Percentiles rank a stretch among this genome's conserved stretches.
Conservation (phyloP, 768 basidiomycete species). For the Auricularia sp. region DNA sequence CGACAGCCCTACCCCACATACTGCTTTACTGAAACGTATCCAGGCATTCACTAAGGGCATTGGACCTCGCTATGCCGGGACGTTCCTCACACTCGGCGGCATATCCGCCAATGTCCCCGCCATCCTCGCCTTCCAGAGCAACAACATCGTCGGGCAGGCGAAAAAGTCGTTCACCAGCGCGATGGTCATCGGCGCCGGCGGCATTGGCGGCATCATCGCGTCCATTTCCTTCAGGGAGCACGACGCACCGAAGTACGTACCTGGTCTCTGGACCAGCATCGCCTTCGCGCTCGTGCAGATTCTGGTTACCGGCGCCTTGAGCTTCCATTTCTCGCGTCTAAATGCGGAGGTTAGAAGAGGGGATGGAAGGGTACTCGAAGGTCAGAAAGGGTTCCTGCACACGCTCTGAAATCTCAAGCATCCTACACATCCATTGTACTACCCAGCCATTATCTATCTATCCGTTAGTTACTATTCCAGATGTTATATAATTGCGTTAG, state of each 20-base stretch:
- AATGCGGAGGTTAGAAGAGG: constrained; percentile 14
- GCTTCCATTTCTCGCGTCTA: constrained; percentile 6
- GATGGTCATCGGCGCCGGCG: constrained; percentile 12
- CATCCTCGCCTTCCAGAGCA: constrained; percentile 9
- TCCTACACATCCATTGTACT: no score
- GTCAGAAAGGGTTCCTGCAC: constrained; percentile 10
- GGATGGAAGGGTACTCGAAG: not conserved
- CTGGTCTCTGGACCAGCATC: constrained; percentile 10
- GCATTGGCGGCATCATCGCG: constrained; percentile 16
- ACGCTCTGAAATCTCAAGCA: constrained; percentile 5
- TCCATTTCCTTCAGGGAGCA: constrained; percentile 4
- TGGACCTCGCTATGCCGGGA: not conserved
- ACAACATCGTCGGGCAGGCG: constrained; percentile 14
- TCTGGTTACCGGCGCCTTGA: constrained; percentile 1
- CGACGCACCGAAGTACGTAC: constrained; percentile 10
- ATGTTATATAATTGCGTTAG: no score
- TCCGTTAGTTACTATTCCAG: no score
- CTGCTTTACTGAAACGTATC: not conserved
- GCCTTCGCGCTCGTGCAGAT: constrained; percentile 9
- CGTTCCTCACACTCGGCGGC: constrained; percentile 3
- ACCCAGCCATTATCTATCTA: no score
- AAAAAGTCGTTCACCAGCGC: constrained; percentile 15
- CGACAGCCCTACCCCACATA: not conserved
- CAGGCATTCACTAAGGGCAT: not conserved
- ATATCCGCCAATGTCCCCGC: not conserved